Base-by-base conservation (phyloP, 768 basidiomycete genomes). In the Pulveroboletus sp. region DNA sequence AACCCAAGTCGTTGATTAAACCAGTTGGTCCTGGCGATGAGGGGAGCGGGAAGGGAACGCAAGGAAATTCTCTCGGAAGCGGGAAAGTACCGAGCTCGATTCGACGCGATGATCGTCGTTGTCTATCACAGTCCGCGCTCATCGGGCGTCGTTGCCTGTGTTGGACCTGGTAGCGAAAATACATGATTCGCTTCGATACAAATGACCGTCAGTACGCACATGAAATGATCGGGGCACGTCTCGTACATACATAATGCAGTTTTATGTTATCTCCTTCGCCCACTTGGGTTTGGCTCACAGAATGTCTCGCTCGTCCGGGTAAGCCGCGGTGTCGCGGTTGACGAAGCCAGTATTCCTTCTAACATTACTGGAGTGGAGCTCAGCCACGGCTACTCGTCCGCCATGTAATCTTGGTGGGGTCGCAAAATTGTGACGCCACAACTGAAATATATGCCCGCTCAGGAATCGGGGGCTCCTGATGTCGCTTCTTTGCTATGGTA, bases 341-440 rank as follows among this genome's bases (percentile, higher is more conserved):
- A 10, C 43, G 5, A 23, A 30, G 8, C 16, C 23, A 5, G 6
- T 17, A 13, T 8, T 27, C 16, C 17, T 4, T 20, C 36, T n/a
- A 10, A n/a, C n/a, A n/a, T n/a, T n/a, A n/a, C n/a, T n/a, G n/a
- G n/a, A n/a, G n/a, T n/a, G n/a, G n/a, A n/a, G n/a, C n/a, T n/a
- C n/a, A n/a, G n/a, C n/a, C n/a, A n/a, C n/a, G n/a, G n/a, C 14
- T 24, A n/a, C n/a, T 4, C 36, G 14, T 32, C 44, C 17, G 10
- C 2, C 38, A 7, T n/a, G 43, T 6, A 20, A 37, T 41, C 31
- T 41, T 30, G 13, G 39, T 6, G 24, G 34, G 31, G 47, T 36
- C 51, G 51, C 42, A 56, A 14, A 20, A n/a, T n/a, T 26, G 38
- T 19, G 40, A 54, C 45, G 37, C 49, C 55, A 45, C 53, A 55